Conservation (phyloP, 768 basidiomycete species). For the Amanita inopinata region DNA sequence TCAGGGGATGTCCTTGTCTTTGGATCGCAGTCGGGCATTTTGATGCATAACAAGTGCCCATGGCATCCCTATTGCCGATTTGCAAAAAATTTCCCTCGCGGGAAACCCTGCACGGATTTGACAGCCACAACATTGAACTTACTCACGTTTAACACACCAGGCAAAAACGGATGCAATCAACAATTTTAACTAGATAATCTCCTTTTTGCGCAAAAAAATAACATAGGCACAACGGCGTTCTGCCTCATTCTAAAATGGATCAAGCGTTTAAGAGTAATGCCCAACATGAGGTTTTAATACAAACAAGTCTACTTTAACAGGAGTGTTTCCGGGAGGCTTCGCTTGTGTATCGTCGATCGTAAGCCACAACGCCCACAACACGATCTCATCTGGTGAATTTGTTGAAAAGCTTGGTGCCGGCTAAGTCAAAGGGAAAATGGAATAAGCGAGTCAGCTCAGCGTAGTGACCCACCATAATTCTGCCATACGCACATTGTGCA, state of each 20-base stretch:
- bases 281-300: constrained; percentile 1
- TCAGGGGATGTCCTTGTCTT: too few species aligned
- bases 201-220: too few species aligned
- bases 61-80: constrained; percentile 2
- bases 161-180: constrained; percentile 4
- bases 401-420: constrained; percentile 34
- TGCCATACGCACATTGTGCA: constrained; percentile 38
- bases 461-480: constrained; percentile 4
- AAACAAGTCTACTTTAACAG: constrained; percentile 2
- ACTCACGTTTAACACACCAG: constrained; percentile 1
- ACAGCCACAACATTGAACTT: background rate
- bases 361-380: background rate
- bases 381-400: constrained; percentile 31
- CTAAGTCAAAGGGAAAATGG: constrained; percentile 18
- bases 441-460: constrained; percentile 5
- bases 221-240: background rate
- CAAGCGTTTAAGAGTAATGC: background rate
- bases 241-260: too few species aligned
- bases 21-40: too few species aligned
- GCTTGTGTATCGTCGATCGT: constrained; percentile 4
- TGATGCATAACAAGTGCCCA: too few species aligned
- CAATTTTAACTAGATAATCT: too few species aligned
- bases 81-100: constrained; percentile 1
- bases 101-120: background rate
- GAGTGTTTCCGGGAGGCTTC: background rate